These are phyloP conservation scores for Yarrowia sp. DNA, from an alignment of 805 yeast species.

Conservation along the genomic window DNA sequence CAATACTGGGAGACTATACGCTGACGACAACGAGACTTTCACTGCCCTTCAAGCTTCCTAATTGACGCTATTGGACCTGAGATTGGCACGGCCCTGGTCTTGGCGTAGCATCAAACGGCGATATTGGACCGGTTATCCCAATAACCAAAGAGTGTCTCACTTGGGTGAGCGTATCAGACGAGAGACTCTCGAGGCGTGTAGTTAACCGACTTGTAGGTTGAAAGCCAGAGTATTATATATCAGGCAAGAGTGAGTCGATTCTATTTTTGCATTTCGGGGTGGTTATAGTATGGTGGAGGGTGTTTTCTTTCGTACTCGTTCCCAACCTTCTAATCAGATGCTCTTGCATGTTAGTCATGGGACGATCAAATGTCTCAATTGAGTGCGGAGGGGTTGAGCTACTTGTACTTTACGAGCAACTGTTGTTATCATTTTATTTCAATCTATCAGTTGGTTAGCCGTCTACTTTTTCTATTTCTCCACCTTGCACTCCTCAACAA, in stretches of 20 bases:
- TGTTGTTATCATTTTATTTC: no score
- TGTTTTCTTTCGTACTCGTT: no score
- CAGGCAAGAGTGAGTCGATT: neutral
- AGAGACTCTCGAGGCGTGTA: neutral
- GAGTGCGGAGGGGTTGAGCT: no score
- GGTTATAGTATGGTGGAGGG: neutral
- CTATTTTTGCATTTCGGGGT: neutral
- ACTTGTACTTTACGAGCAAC: no score
- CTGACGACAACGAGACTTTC: conserved; percentile 9
- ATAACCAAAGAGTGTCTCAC: neutral
- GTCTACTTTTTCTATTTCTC: no score
- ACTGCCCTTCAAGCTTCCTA: neutral
- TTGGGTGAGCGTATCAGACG: neutral
- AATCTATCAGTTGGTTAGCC: no score
- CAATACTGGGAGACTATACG: conserved; percentile 5
- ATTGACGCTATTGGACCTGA: neutral
- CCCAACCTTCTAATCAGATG: neutral
- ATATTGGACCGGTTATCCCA: neutral
- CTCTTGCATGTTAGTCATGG: neutral
- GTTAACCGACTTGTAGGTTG: neutral
- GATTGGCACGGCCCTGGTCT: conserved; percentile 6
- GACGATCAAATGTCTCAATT: neutral
- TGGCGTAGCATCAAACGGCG: neutral
- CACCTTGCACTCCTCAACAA: conserved; percentile 19
- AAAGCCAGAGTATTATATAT: neutral